Evolutionary conservation across 139 green algal genomes (phyloP).

Genomic region (Eudorina sp.): DNA sequence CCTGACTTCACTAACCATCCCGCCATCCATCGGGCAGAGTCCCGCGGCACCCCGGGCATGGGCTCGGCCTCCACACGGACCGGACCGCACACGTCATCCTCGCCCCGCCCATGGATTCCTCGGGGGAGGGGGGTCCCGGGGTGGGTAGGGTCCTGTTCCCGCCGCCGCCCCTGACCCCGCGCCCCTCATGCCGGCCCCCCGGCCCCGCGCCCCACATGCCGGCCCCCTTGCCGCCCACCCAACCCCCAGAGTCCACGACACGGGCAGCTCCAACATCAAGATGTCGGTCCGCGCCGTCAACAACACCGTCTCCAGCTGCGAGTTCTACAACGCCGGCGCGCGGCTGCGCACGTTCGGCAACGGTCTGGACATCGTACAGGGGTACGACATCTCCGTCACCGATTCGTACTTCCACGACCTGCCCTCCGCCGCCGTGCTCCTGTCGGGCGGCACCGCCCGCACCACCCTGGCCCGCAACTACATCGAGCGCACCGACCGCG

Average conservation of each 20-base stretch:
- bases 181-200: not conserved
- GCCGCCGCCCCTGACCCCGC: not conserved
- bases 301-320: slow-evolving; percentile 28
- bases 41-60: too few species aligned
- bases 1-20: not conserved
- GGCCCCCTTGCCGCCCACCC: not conserved
- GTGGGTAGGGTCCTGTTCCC: too few species aligned
- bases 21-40: too few species aligned
- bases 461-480: slow-evolving; percentile 29
- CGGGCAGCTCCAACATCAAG: slow-evolving; percentile 25
- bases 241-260: slow-evolving; percentile 32
- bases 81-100: too few species aligned
- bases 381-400: slow-evolving; percentile 8
- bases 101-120: too few species aligned
- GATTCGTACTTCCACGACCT: slow-evolving; percentile 52
- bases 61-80: too few species aligned
- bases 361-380: slow-evolving; percentile 29
- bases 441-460: slow-evolving; percentile 18
- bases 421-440: slow-evolving; percentile 14
- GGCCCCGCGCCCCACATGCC: not conserved
- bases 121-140: too few species aligned
- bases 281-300: slow-evolving; percentile 5
- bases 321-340: slow-evolving; percentile 30
- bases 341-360: slow-evolving; percentile 25
- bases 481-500: not conserved